These are phyloP conservation scores for Andrographis paniculata DNA, from an alignment of 305 asterid species.

Conservation along the genomic window DNA sequence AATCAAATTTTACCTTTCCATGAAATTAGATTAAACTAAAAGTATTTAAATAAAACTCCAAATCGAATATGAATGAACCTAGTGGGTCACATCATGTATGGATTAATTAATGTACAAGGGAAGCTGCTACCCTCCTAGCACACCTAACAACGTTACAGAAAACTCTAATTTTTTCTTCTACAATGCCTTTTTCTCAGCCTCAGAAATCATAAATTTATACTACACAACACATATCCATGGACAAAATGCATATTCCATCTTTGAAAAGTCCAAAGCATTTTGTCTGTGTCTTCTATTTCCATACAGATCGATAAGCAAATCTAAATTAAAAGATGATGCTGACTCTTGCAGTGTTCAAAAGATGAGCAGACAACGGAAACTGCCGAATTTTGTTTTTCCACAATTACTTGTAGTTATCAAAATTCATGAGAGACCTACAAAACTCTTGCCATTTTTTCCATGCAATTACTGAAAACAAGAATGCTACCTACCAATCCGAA, in stretches of 20 bases:
- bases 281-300: slow-evolving; percentile 17
- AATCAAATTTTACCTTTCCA: too few relatives aligned
- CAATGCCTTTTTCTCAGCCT: neutral
- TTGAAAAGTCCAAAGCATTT: slow-evolving; percentile 26
- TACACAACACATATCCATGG: neutral
- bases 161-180: too few relatives aligned
- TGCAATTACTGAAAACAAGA: slow-evolving; percentile 10
- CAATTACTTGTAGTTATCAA: slow-evolving; percentile 12
- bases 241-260: slow-evolving; percentile 5
- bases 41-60: neutral
- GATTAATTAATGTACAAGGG: neutral
- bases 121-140: neutral
- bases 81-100: neutral
- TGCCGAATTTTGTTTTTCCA: slow-evolving; percentile 12
- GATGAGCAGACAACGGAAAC: neutral
- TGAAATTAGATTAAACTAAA: too few relatives aligned
- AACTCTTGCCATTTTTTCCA: too few relatives aligned
- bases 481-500: too few relatives aligned
- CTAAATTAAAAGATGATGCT: slow-evolving; percentile 5
- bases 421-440: slow-evolving; percentile 14
- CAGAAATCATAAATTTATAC: neutral
- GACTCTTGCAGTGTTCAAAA: slow-evolving; percentile 12
- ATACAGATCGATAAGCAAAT: slow-evolving; percentile 10
- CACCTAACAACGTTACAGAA: neutral
- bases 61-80: neutral